Conservation (phyloP, 192 early-diverging fungal genomes). For the Coemansia interrupta region DNA sequence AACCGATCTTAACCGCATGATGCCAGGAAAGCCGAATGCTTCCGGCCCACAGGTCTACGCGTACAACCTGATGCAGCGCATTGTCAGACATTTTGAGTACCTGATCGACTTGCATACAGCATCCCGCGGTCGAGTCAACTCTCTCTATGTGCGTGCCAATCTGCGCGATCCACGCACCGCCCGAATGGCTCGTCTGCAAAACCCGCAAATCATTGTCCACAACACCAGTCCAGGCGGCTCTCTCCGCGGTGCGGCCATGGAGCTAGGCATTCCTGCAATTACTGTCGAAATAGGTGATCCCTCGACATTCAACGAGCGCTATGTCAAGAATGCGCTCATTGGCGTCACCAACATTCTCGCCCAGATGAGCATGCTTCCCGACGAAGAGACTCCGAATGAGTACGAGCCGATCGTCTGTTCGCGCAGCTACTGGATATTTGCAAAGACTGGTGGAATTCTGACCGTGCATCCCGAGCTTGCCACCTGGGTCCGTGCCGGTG, state of each 20-base stretch:
- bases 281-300: conserved; percentile 93
- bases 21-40: conserved; percentile 76
- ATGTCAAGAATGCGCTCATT: conserved; percentile 63
- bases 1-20: conserved; percentile 79
- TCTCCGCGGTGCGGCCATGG: conserved; percentile 72
- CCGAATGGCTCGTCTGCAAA: conserved; percentile 78
- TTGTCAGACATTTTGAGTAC: conserved; percentile 77
- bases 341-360: conserved; percentile 62
- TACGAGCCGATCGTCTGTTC: conserved; percentile 63
- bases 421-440: conserved; percentile 78
- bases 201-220: conserved; percentile 80
- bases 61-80: conserved; percentile 74
- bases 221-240: conserved; percentile 71
- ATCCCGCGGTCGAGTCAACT: conserved; percentile 79
- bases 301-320: conserved; percentile 78
- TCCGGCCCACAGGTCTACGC: conserved; percentile 80
- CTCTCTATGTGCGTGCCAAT: conserved; percentile 82
- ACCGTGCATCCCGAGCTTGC: conserved; percentile 81
- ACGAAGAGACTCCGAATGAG: conserved; percentile 52
- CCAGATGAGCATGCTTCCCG: conserved; percentile 63
- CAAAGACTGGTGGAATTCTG: conserved; percentile 79
- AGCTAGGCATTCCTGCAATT: conserved; percentile 75
- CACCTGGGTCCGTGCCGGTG: conserved; percentile 76
- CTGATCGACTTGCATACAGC: conserved; percentile 89
- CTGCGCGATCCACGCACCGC: conserved; percentile 72